Conservation (phyloP, 2,329 filamentous ascomycete genomes). For the Coniella vitis region DNA sequence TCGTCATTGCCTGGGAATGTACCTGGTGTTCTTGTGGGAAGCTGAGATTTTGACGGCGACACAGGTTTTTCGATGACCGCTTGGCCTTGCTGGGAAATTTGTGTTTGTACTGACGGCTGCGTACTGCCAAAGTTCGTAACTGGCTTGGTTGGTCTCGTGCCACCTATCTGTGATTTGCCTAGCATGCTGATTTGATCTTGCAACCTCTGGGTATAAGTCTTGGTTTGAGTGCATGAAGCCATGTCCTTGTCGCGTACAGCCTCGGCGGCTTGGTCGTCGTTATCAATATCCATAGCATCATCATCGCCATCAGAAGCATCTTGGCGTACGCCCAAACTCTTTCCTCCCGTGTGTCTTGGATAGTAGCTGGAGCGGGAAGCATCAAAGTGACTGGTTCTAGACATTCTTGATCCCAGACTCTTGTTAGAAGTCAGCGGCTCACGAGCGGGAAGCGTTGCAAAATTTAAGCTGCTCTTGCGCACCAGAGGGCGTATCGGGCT, state of each 20-base stretch:
- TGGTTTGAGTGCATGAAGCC: conserved; percentile 59
- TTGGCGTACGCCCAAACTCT: conserved; percentile 53
- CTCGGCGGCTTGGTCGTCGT: conserved; percentile 27
- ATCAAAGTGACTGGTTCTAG: conserved; percentile 73
- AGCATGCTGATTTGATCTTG: conserved; percentile 84
- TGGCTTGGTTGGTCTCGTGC: conserved; percentile 41
- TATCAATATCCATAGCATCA: conserved; percentile 48
- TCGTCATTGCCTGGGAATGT: conserved; percentile 54
- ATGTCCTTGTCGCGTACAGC: conserved; percentile 41
- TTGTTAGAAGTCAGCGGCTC: conserved; percentile 82
- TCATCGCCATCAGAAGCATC: conserved; percentile 41
- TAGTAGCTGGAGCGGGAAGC: conserved; percentile 67
- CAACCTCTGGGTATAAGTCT: conserved; percentile 87
- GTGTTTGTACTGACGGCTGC: conserved; percentile 26
- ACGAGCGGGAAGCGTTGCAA: conserved; percentile 84
- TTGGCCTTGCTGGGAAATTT: conserved; percentile 22
- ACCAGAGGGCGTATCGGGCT: conserved; percentile 71
- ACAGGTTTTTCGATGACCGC: conserved; percentile 23
- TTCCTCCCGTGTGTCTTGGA: conserved; percentile 64
- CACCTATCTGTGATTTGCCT: conserved; percentile 48
- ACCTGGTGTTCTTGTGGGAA: conserved; percentile 40
- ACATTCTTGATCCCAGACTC: conserved; percentile 67
- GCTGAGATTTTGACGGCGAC: conserved; percentile 28
- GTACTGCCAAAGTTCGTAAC: conserved; percentile 31
- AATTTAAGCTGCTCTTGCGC: conserved; percentile 91